phyloP scores from a whole-genome alignment of 2,329 filamentous ascomycete genomes.

The Neurospora crassa region DNA sequence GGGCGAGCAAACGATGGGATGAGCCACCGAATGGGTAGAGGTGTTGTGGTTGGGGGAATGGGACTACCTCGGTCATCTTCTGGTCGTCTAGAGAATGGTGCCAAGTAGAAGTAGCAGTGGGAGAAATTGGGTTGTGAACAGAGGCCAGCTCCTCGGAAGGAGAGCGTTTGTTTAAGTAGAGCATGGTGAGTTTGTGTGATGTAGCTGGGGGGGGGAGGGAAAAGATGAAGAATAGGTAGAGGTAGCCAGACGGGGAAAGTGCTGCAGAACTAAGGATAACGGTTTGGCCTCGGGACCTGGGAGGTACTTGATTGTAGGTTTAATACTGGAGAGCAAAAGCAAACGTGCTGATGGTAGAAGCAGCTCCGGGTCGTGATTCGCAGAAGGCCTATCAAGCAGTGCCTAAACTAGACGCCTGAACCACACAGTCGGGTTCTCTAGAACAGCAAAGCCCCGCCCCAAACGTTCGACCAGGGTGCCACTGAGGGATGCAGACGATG shows the following conservation, averaged over 20 bases:
- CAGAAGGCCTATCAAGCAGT: background rate
- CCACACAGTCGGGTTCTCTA: background rate
- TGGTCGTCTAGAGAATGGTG: background rate
- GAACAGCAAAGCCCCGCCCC: background rate
- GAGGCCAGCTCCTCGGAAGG: background rate
- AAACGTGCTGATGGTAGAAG: background rate
- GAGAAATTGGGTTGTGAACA: background rate
- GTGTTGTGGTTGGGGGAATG: constrained; percentile 7
- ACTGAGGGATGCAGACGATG: background rate
- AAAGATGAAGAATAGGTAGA: background rate
- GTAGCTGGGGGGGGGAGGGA: background rate
- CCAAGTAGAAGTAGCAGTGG: background rate
- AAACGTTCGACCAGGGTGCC: background rate
- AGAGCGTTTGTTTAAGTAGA: background rate
- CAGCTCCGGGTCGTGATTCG: background rate
- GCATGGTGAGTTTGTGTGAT: background rate
- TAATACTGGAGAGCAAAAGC: background rate
- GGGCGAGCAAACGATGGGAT: constrained; percentile 8
- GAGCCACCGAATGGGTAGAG: constrained; percentile 6
- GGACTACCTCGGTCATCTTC: constrained; percentile 12
- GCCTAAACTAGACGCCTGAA: background rate
- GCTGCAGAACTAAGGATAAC: background rate
- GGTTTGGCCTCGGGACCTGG: background rate
- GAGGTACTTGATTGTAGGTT: background rate
- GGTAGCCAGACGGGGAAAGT: background rate